Evolutionary conservation across 306 rosid genomes (phyloP).

Genomic region (Malus asiatica): DNA sequence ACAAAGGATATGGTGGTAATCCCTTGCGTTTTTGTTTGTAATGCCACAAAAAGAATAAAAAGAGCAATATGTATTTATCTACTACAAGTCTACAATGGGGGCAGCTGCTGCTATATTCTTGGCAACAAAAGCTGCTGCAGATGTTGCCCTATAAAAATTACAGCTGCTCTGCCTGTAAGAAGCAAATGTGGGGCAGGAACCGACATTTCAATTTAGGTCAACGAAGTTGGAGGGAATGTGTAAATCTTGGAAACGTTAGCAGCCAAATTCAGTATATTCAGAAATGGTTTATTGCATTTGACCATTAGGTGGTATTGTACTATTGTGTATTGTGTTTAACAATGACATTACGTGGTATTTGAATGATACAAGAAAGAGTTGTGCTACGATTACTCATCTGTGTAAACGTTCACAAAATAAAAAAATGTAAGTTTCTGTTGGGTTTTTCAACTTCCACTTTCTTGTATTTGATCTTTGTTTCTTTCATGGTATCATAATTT

Average conservation of each 20-base stretch:
- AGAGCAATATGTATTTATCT: background rate
- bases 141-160: background rate
- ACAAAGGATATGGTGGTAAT: no score
- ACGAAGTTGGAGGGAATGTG: background rate
- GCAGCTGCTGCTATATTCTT: background rate
- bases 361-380: no score
- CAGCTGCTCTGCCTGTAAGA: background rate
- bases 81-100: background rate
- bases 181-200: background rate
- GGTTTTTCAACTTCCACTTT: no score
- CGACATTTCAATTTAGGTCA: background rate
- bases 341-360: no score
- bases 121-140: background rate
- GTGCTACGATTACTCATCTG: background rate
- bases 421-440: no score
- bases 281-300: background rate
- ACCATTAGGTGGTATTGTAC: no score
- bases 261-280: background rate
- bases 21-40: background rate
- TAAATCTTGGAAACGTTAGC: background rate
- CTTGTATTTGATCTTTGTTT: no score
- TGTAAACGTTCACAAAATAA: no score
- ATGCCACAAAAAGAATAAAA: no score
- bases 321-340: no score
- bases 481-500: no score